Conservation (phyloP, 2,329 filamentous ascomycete species). For the Exophiala viscosa region DNA sequence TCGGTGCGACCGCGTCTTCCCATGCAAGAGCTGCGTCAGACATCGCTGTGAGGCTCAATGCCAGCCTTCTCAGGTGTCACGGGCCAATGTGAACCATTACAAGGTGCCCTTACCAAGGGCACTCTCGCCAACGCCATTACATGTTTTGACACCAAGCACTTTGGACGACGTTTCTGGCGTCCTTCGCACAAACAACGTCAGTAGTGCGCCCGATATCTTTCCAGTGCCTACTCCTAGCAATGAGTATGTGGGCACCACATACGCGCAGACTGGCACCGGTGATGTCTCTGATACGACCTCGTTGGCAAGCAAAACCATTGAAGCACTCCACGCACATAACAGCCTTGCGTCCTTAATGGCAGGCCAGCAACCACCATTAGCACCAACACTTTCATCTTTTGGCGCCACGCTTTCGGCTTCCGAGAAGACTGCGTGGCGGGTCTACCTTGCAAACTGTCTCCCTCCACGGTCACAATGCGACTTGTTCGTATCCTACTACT, state of each 20-base stretch:
- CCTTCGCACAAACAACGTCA: too few species aligned
- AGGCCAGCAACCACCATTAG: neutral
- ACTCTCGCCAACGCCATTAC: neutral
- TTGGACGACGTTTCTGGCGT: too few species aligned
- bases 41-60: constrained; percentile 32
- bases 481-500: constrained; percentile 30
- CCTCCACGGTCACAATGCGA: constrained; percentile 30
- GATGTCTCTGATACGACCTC: neutral
- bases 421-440: constrained; percentile 26
- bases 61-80: constrained; percentile 30
- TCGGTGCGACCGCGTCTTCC: constrained; percentile 33
- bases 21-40: constrained; percentile 33
- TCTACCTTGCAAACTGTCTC: constrained; percentile 25
- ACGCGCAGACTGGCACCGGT: neutral
- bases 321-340: neutral
- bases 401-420: neutral
- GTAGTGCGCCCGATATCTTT: too few species aligned
- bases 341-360: neutral
- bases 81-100: neutral
- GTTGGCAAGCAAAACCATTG: too few species aligned
- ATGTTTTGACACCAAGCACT: neutral
- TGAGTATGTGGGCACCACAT: neutral
- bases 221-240: neutral
- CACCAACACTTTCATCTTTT: neutral
- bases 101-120: neutral